These are phyloP conservation scores for Camellia granthamiana DNA, from an alignment of 148 eudicot genomes.

Conservation along the genomic window DNA sequence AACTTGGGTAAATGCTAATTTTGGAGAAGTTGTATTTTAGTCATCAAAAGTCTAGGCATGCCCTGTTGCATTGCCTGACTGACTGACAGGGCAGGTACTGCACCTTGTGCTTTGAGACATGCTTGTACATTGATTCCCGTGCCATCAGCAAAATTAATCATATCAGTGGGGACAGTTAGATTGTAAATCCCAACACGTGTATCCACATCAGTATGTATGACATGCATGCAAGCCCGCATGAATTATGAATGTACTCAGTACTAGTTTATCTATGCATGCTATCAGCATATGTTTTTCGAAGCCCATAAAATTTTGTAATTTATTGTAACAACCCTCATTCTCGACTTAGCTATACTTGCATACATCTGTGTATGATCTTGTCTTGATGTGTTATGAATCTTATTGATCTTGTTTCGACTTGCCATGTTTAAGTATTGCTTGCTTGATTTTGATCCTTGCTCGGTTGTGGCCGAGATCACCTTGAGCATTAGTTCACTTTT, in stretches of 20 bases:
- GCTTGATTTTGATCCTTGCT: too few relatives aligned
- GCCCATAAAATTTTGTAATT: neutral
- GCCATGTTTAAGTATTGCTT: too few relatives aligned
- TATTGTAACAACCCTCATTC: too few relatives aligned
- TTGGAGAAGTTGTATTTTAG: neutral
- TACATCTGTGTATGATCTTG: too few relatives aligned
- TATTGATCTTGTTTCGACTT: too few relatives aligned
- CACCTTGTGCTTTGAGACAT: neutral
- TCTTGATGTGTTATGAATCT: too few relatives aligned
- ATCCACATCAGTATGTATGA: neutral
- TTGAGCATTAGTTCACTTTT: too few relatives aligned
- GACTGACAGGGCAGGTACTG: neutral
- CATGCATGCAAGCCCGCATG: neutral
- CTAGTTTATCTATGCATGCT: neutral
- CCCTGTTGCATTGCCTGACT: neutral
- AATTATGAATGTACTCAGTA: neutral
- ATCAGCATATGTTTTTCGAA: neutral
- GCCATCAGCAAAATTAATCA: neutral
- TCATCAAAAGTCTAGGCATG: neutral
- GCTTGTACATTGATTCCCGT: neutral
- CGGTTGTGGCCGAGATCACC: too few relatives aligned
- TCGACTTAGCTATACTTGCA: too few relatives aligned
- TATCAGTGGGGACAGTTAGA: neutral
- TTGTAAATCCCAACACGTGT: neutral
- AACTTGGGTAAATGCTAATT: neutral